Conservation (phyloP, 345 rosid species). For the Populus alba region DNA sequence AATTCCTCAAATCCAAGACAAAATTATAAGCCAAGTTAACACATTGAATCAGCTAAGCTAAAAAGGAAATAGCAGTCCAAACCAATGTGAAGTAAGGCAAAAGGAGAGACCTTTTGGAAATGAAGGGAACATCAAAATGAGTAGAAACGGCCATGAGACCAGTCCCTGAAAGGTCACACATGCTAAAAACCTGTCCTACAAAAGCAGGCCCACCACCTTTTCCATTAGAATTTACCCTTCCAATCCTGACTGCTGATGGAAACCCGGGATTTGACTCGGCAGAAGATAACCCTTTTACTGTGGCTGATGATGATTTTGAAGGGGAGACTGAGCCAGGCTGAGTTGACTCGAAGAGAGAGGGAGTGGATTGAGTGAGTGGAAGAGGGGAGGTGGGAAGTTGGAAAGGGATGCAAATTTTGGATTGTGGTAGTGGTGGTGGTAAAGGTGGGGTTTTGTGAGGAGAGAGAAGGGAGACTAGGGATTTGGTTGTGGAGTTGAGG, state of each 20-base stretch:
- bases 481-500: slow-evolving; percentile 39
- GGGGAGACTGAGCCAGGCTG: slow-evolving; percentile 40
- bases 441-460: slow-evolving; percentile 30
- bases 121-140: slow-evolving; percentile 83
- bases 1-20: neutral
- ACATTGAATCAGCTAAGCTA: neutral
- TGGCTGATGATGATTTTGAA: slow-evolving; percentile 37
- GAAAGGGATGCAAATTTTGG: slow-evolving; percentile 51
- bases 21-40: neutral
- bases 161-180: slow-evolving; percentile 96
- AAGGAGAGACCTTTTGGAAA: slow-evolving; percentile 61
- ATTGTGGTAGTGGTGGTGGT: slow-evolving; percentile 24
- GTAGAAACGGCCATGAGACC: slow-evolving; percentile 97
- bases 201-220: slow-evolving; percentile 90
- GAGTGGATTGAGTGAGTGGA: slow-evolving; percentile 10
- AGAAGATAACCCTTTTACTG: slow-evolving; percentile 41
- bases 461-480: slow-evolving; percentile 45
- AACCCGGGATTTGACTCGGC: slow-evolving; percentile 53
- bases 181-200: slow-evolving; percentile 93
- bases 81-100: neutral
- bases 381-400: slow-evolving; percentile 37
- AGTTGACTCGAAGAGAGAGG: slow-evolving; percentile 32
- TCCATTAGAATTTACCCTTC: slow-evolving; percentile 62
- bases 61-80: neutral
- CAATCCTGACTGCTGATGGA: slow-evolving; percentile 75